phyloP scores from a whole-genome alignment of 169 alveolate species.

The Cryptosporidium bovis region DNA sequence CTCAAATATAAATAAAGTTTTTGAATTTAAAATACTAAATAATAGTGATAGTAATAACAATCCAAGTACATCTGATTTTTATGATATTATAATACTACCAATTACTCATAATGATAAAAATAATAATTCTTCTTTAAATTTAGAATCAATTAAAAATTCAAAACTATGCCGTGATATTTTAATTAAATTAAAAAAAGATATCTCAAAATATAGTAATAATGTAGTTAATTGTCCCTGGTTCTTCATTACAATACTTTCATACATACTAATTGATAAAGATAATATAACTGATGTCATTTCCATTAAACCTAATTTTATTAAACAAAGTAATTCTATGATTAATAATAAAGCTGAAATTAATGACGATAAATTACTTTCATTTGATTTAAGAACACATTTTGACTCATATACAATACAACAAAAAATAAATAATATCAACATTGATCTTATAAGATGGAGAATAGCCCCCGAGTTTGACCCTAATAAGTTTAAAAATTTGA shows the following conservation, averaged over 20 bases:
- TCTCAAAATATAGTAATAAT: neutral
- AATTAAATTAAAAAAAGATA: conserved; percentile 5
- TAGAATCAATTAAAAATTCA: too few species aligned
- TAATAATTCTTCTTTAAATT: neutral
- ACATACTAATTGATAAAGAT: neutral
- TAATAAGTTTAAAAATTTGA: conserved; percentile 77
- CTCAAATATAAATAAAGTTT: neutral
- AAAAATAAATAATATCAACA: conserved; percentile 77
- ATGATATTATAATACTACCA: neutral
- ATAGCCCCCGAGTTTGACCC: conserved; percentile 85
- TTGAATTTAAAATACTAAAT: neutral
- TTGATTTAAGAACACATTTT: conserved; percentile 37
- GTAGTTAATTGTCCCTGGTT: conserved; percentile 57
- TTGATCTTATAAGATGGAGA: conserved; percentile 92
- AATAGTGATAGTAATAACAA: neutral
- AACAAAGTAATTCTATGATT: neutral
- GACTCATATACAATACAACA: conserved; percentile 21
- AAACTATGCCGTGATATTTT: neutral
- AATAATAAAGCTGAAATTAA: neutral
- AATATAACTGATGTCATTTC: neutral
- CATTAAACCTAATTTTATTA: neutral
- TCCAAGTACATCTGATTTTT: neutral
- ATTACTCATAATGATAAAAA: neutral
- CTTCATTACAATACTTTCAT: conserved; percentile 8
- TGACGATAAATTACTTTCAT: too few species aligned